Evolutionary conservation across 2,329 filamentous ascomycete genomes (phyloP).

Genomic region (Neofusicoccum cordaticola): DNA sequence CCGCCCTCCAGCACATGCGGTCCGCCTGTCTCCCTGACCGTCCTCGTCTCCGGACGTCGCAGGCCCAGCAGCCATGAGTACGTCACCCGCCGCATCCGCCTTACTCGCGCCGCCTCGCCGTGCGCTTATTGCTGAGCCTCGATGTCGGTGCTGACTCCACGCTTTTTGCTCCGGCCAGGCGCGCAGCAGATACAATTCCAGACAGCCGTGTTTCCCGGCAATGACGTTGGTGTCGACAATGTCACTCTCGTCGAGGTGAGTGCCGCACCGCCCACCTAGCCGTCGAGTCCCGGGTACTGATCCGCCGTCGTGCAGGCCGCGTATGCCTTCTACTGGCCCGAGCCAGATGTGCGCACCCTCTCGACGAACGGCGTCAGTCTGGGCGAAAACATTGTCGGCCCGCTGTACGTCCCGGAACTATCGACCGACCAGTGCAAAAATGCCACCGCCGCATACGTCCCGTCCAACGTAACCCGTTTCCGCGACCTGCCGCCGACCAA

Average conservation of each 20-base stretch:
- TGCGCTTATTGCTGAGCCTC: background rate
- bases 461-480: slow-evolving; percentile 70
- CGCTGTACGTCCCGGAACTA: slow-evolving; percentile 82
- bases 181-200: slow-evolving; percentile 17
- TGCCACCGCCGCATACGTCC: slow-evolving; percentile 64
- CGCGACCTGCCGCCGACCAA: slow-evolving; percentile 60
- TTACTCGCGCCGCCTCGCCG: background rate
- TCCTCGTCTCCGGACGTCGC: slow-evolving; percentile 24
- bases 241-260: slow-evolving; percentile 15
- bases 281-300: background rate
- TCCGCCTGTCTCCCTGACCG: background rate
- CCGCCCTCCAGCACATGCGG: background rate
- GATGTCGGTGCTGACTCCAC: background rate
- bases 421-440: slow-evolving; percentile 60
- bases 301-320: slow-evolving; percentile 16
- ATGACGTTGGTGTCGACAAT: slow-evolving; percentile 1
- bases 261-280: background rate
- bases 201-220: slow-evolving; percentile 16
- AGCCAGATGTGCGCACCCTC: slow-evolving; percentile 69
- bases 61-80: slow-evolving; percentile 34
- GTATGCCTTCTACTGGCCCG: slow-evolving; percentile 35
- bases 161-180: background rate
- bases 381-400: slow-evolving; percentile 66
- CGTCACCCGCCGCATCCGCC: slow-evolving; percentile 24
- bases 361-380: slow-evolving; percentile 63